phyloP scores from a whole-genome alignment of 305 asterid genomes.

The Ilex paraguariensis region DNA sequence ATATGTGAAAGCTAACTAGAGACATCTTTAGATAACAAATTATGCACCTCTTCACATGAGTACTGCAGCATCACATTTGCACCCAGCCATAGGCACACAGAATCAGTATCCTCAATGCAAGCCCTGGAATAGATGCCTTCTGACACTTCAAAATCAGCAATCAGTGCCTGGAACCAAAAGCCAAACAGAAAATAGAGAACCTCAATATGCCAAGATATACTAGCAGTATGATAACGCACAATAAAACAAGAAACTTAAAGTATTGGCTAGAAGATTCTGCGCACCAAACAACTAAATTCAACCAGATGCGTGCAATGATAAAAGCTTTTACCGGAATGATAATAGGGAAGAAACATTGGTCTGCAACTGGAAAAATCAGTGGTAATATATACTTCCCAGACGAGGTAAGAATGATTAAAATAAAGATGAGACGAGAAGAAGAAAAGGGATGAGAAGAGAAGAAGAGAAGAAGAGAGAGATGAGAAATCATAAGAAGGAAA shows the following conservation, averaged over 20 bases:
- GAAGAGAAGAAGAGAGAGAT: too few species aligned
- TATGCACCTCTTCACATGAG: slow-evolving; percentile 76
- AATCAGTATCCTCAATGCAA: slow-evolving; percentile 70
- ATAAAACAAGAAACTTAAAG: neutral
- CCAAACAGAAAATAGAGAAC: slow-evolving; percentile 4
- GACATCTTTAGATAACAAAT: slow-evolving; percentile 12
- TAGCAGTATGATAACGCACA: too few species aligned
- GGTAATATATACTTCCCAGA: too few species aligned
- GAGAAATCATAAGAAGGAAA: too few species aligned
- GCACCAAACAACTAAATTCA: neutral
- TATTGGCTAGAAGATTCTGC: neutral
- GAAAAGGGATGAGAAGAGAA: too few species aligned
- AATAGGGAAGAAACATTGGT: too few species aligned
- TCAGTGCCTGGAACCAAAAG: slow-evolving; percentile 46
- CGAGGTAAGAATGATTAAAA: too few species aligned
- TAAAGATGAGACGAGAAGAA: too few species aligned
- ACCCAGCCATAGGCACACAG: slow-evolving; percentile 84
- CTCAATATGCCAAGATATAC: too few species aligned
- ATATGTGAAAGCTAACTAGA: slow-evolving; percentile 5
- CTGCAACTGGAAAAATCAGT: too few species aligned
- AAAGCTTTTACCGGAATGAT: too few species aligned
- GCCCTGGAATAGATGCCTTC: slow-evolving; percentile 95
- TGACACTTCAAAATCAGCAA: slow-evolving; percentile 93
- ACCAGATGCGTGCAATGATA: neutral
- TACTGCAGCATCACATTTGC: slow-evolving; percentile 96